phyloP scores from a whole-genome alignment of 108 stramenopile genomes.

The Cyclotella sp. region DNA sequence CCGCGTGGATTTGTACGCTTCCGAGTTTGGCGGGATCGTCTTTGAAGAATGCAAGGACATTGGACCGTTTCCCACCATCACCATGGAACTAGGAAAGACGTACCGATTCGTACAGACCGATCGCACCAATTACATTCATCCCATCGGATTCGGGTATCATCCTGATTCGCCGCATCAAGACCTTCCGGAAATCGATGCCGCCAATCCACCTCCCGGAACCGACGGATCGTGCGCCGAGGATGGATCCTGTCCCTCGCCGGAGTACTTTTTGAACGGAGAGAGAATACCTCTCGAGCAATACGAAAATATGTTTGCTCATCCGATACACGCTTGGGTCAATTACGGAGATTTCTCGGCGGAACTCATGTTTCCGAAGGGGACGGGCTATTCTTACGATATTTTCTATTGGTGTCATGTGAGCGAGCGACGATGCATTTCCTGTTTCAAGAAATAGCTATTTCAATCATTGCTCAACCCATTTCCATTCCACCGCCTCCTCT shows the following conservation, averaged over 20 bases:
- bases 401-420: constrained; percentile 20
- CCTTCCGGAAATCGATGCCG: constrained; percentile 75
- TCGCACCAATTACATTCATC: constrained; percentile 72
- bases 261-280: constrained; percentile 76
- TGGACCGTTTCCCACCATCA: constrained; percentile 74
- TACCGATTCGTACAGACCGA: constrained; percentile 79
- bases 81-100: constrained; percentile 74
- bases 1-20: constrained; percentile 45
- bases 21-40: constrained; percentile 69
- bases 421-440: neutral
- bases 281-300: constrained; percentile 81
- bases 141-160: constrained; percentile 88
- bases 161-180: constrained; percentile 86
- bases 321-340: neutral
- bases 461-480: too few species aligned
- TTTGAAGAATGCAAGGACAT: constrained; percentile 79
- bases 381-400: constrained; percentile 3
- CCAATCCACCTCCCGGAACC: constrained; percentile 27
- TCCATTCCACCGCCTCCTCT: neutral
- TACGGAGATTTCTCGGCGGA: neutral
- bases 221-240: constrained; percentile 15
- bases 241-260: constrained; percentile 67
- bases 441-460: too few species aligned
- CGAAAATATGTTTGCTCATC: constrained; percentile 81
- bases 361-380: neutral